Evolutionary conservation across 768 basidiomycete genomes (phyloP).

Genomic region (Leccinum disarticulatum): DNA sequence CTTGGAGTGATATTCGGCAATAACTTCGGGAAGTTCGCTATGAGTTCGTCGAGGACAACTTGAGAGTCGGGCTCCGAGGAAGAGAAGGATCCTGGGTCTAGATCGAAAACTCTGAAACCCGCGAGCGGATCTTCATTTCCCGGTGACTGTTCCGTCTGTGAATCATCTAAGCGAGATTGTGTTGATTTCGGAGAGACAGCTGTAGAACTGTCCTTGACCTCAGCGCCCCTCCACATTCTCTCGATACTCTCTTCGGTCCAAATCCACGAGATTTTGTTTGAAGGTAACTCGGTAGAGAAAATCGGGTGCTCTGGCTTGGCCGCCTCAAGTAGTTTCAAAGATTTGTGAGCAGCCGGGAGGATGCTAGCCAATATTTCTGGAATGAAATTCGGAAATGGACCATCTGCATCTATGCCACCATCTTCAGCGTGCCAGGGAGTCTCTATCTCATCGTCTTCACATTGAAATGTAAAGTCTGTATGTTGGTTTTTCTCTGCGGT

Average conservation of each 20-base stretch:
- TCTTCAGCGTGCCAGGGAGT: conserved; percentile 42
- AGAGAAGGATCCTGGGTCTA: conserved; percentile 56
- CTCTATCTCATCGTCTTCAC: conserved; percentile 35
- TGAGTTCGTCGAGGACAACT: conserved; percentile 44
- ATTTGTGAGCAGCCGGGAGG: conserved; percentile 66
- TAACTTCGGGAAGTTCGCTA: conserved; percentile 53
- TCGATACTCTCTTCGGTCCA: conserved; percentile 36
- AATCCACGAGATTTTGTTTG: conserved; percentile 46
- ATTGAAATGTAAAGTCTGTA: conserved; percentile 17
- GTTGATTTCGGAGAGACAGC: not conserved
- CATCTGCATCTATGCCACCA: conserved; percentile 39
- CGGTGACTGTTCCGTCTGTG: no score
- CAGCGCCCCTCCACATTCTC: conserved; percentile 9
- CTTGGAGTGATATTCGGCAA: conserved; percentile 68
- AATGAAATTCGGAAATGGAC: conserved; percentile 65
- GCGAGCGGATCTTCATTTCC: conserved; percentile 37
- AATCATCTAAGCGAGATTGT: not conserved
- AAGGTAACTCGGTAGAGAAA: conserved; percentile 36
- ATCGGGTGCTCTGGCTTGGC: conserved; percentile 67
- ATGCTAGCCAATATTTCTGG: conserved; percentile 47
- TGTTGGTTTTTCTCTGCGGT: conserved; percentile 14
- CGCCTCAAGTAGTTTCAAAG: conserved; percentile 59
- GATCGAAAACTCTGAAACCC: conserved; percentile 58
- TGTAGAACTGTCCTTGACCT: not conserved
- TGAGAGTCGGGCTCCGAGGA: conserved; percentile 21